These are phyloP conservation scores for Dryas alaskensis DNA, from an alignment of 306 rosid genomes.

Conservation along the genomic window DNA sequence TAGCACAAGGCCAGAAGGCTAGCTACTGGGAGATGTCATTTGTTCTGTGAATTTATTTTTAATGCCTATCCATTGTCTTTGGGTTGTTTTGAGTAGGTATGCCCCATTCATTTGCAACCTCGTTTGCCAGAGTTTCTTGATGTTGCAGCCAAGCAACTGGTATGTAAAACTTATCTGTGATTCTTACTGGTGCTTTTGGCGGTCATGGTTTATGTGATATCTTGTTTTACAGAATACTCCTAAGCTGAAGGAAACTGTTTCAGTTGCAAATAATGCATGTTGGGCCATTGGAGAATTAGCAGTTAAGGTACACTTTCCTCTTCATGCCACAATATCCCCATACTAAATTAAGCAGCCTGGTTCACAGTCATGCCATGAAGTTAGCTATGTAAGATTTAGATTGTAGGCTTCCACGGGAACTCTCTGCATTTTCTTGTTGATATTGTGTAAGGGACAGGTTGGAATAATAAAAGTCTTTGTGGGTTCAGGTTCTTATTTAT, in stretches of 20 bases:
- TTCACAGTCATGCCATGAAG: background rate
- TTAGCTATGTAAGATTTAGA: background rate
- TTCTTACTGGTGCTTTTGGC: conserved; percentile 9
- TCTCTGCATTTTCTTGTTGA: background rate
- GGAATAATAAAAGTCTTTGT: background rate
- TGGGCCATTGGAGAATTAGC: conserved; percentile 99
- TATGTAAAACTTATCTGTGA: conserved; percentile 36
- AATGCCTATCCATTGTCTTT: conserved; percentile 14
- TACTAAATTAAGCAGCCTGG: background rate
- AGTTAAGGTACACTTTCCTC: conserved; percentile 62
- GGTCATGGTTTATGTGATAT: conserved; percentile 24
- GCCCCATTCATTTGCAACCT: conserved; percentile 76
- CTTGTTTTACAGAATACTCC: conserved; percentile 61
- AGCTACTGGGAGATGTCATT: conserved; percentile 1
- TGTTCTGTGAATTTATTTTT: conserved; percentile 1
- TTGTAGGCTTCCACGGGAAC: background rate
- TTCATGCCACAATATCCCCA: background rate
- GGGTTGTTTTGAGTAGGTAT: conserved; percentile 60
- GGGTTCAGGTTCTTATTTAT: background rate
- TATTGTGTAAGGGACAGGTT: background rate
- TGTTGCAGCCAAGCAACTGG: conserved; percentile 87
- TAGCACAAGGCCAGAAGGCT: conserved; percentile 11
- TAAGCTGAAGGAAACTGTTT: conserved; percentile 73
- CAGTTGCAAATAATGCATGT: conserved; percentile 98
- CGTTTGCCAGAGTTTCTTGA: conserved; percentile 86